Base-by-base conservation (phyloP, 2,329 filamentous ascomycete species). In the Aspergillus brasiliensis region DNA sequence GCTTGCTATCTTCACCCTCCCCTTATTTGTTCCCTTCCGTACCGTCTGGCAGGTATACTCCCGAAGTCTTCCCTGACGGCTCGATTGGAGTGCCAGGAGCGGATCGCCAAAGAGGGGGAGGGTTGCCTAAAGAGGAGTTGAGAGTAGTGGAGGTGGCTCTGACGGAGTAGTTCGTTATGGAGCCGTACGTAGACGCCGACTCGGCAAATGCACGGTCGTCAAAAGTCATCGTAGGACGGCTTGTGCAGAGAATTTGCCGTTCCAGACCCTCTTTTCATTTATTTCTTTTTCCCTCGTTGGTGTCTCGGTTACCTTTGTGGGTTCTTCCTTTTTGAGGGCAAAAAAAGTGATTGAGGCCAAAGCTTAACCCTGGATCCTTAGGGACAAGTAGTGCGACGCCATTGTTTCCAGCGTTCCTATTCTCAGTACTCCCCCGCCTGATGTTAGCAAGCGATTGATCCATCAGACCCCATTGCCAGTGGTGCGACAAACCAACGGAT, bases 401-500 rank as follows among this genome's bases (percentile, higher is more conserved):
- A 55, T 42, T 38, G 42, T 15, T 38, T 38, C 23, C 37, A 23
- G 21, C n/a, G 40, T 17, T 44, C 40, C 40, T 34, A 34, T 34
- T 34, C 31, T 34, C 40, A 44, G 40, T 21, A 44, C 31, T 23
- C 40, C 40, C 40, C 40, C 4, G 40, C 11, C 40, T 8, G 13
- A 21, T 44, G 40, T 21, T 44, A 19, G 40, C 40, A 11, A 42
- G n/a, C 40, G 40, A 44, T 44, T 19, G 21, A 13, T 44, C 15
- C n/a, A 19, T 17, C 27, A 21, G n/a, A 37, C 49, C 49, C 38
- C 38, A 42, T 19, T 42, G 40, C 8, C 51, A 42, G 34, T 54
- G 51, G 51, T 54, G 51, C 31, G 34, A 54, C 51, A 54, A 17
- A 27, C 27, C n/a, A 52, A 52, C 37, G 27, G 49, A 52, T 52